phyloP scores from a whole-genome alignment of 2,329 filamentous ascomycete genomes.

The Beauveria rudraprayagi region DNA sequence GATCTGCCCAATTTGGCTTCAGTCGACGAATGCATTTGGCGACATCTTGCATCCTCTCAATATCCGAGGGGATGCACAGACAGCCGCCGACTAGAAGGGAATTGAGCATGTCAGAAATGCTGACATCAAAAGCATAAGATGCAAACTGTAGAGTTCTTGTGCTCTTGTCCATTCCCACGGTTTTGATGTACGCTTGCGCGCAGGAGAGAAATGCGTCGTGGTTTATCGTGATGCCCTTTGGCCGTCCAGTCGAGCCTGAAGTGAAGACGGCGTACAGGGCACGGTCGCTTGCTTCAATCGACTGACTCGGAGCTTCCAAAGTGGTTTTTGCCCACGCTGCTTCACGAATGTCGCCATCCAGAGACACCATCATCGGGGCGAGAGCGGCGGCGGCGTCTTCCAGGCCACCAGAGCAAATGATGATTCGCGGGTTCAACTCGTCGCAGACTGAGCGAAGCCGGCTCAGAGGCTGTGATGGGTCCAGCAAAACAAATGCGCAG shows the following conservation, averaged over 20 bases:
- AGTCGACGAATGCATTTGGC: too few species aligned
- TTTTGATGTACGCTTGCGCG: not conserved
- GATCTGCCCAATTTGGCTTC: not conserved
- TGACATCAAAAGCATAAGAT: not conserved
- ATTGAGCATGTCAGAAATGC: not conserved
- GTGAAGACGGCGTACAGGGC: not conserved
- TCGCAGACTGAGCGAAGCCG: not conserved
- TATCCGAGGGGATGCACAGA: not conserved
- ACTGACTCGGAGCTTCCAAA: not conserved
- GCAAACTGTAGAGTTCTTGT: not conserved
- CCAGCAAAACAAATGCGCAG: conserved; percentile 9
- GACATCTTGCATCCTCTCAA: not conserved
- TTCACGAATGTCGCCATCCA: not conserved
- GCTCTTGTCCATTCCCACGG: not conserved
- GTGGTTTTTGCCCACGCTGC: not conserved
- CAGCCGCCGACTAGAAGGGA: not conserved
- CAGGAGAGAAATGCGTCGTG: not conserved
- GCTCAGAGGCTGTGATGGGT: not conserved
- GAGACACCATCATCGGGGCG: too few species aligned
- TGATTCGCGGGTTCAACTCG: not conserved
- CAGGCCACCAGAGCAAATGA: not conserved
- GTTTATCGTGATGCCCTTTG: not conserved
- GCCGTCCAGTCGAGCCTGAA: not conserved
- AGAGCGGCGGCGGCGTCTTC: not conserved
- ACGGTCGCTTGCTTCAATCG: too few species aligned